Base-by-base conservation (phyloP, 2,329 filamentous ascomycete genomes). In the Calonectria montana region DNA sequence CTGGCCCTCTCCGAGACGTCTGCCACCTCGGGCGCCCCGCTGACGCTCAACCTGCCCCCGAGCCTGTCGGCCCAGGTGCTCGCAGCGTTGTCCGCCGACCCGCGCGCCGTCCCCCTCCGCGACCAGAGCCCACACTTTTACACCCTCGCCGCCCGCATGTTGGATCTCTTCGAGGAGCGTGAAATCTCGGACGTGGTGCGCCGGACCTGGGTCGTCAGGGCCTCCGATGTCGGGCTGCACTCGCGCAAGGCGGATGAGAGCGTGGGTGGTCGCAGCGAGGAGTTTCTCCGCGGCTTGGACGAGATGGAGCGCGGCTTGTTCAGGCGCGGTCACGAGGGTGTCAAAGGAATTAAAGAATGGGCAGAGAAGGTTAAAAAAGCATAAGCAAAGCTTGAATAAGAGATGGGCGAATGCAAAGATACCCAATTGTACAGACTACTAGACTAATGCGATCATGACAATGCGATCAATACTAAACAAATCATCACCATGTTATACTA, bases 1-100 rank as follows among this genome's bases (percentile, higher is more conserved):
- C 93, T 99, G 65, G 94, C 94, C 35, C 90, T 97, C 53, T 92
- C 90, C 74, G 88, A 87, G 31, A 83, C 84, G 12, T 84, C 82
- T 61, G 83, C 84, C 31, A 83, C 87, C 69, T 80, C 84, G 69
- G 86, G 84, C 62, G 90, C 93, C 8, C 91, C 95, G 27, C 90
- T 97, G 4, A 94, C 93, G 0, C 90, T 98, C 72, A 95, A 97
- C 81, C 90, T 97, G 9, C 96, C 97, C 1, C 83, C 90, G 0
- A 92, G 94, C 4, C 90, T 98, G 1, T 92, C 93, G 6, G 90
- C 91, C 73, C 91, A 94, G 55, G 96, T 98, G 48, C 86, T 97
- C 80, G 95, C 97, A 77, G 97, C 97, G 0, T 87, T 99, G 43
- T 97, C 96, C 81, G 97, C 97, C 37, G 95, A 98, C 80, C 93